Conservation (phyloP, 148 eudicot genomes). For the Salicornia ramosissima region DNA sequence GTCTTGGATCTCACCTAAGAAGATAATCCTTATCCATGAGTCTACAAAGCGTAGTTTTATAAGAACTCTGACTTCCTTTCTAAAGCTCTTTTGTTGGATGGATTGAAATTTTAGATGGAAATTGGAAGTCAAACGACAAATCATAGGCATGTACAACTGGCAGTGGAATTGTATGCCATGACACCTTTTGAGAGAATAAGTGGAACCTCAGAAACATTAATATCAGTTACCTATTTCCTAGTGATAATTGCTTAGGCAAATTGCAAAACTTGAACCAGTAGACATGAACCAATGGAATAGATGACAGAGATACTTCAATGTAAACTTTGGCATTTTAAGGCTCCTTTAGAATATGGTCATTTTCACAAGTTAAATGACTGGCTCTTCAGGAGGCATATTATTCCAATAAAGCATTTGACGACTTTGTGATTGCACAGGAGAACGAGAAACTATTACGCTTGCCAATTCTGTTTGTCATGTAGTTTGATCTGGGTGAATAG, state of each 20-base stretch:
- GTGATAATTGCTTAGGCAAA: no score
- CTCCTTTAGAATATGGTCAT: background rate
- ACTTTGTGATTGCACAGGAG: background rate
- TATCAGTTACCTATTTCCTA: no score
- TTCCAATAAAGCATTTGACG: background rate
- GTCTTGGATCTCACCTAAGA: no score
- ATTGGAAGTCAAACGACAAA: background rate
- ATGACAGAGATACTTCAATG: no score
- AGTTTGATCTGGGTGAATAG: background rate
- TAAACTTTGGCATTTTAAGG: background rate
- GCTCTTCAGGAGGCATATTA: background rate
- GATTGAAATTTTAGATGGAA: background rate
- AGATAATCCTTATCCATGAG: no score
- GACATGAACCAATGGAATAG: no score
- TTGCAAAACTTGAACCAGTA: no score
- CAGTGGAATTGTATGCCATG: background rate
- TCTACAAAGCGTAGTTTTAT: no score
- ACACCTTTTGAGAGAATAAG: background rate
- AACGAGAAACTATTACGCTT: background rate
- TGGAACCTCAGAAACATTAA: no score
- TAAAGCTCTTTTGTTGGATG: background rate
- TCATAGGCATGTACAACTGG: background rate
- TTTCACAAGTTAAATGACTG: background rate
- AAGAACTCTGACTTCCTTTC: no score
- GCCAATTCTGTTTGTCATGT: background rate